Base-by-base conservation (phyloP, 139 green algal species). In the Haematococcus sp. region DNA sequence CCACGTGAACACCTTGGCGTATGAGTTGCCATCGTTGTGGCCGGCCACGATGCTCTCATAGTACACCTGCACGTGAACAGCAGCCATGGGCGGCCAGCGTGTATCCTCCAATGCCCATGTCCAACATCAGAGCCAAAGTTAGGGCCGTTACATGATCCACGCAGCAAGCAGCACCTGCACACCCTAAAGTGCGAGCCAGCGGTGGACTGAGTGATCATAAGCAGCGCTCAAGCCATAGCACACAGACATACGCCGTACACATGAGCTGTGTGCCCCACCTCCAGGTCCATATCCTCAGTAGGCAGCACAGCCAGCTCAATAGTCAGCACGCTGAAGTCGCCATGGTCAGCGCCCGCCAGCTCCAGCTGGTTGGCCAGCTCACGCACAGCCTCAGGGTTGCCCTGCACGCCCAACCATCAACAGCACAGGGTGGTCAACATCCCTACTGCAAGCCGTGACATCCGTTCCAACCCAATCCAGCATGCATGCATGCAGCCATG, bases 281-380 rank as follows among this genome's bases (percentile, higher is more conserved):
- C 49, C 11, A 73, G 19, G 49, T 73, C 67, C 28, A 73, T 44
- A 4, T 49, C 22, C 27, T 51, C 49, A n/a, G 46, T 30, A 15
- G 75, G 75, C 33, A 81, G 51, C 28, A 51, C 68, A 2, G 55
- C 69, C 49, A 81, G 75, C 68, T 81, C 75, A 1, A 33, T 16
- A 32, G 25, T 27, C 28, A 76, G 27, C 61, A 31, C 61, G 19
- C 31, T 31, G 11, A 52, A 52, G 9, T 28, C 30, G 61, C 54
- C 23, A 13, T 51, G 9, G 4, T 51, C 61, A 25, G 31, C 20
- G 30, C 13, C 34, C 15, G 33, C 59, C 70, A 77, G 52, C n/a
- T 77, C 69, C 34, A 81, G 69, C 69, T 70, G 40, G 25, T 33
- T 28, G 0, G 63, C 76, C 51, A 81, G 46, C 40, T 81, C 63